Evolutionary conservation across 805 yeast species (phyloP), one percentile per base, ranked within the genome.

Genomic region (Brettanomyces nanus): DNA sequence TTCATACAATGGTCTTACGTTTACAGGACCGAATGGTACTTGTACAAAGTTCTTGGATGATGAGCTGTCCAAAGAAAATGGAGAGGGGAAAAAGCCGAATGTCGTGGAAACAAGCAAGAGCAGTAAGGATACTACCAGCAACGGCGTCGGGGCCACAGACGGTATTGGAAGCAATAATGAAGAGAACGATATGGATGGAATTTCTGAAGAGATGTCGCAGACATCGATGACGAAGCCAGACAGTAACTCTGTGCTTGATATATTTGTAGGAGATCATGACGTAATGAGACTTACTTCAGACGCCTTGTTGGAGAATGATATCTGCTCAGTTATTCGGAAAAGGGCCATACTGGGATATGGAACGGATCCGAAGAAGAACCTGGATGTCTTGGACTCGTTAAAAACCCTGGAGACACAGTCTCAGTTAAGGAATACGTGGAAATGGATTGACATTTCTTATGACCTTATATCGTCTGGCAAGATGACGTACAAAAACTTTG

Each of bases 401-500:
- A 69, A 66, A 38, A 61, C 68, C 2, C 55, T 76, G 19, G 72
- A 72, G 36, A 75, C 77, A 33, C 70, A 65, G 37, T 61, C 64
- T n/a, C 82, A 75, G 44, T 62, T 81, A 35, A 65, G 81, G 43
- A 80, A 85, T 48, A 81, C 95, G 0, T 90, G 97, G 97, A 78
- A 81, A 52, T 90, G 97, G 97, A 61, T 90, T 23, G 73, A 76
- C 1, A 73, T 84, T 36, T 85, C 94, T 0, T 71, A 75, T 38
- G 75, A 73, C 30, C 69, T 84, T 1, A 76, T 77, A 4, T 70
- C 69, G 15, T 73, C 77, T 35, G 81, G 85, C 0, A 64, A 80
- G 2, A 80, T 85, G 82, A 64, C 74, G 3, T 69, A 81, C 4
- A 77, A 76, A 19, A 79, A 74, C 14, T 62, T 85, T 28, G 96